Evolutionary conservation across 108 stramenopile species (phyloP).

Genomic region (Mediolabrus comicus): DNA sequence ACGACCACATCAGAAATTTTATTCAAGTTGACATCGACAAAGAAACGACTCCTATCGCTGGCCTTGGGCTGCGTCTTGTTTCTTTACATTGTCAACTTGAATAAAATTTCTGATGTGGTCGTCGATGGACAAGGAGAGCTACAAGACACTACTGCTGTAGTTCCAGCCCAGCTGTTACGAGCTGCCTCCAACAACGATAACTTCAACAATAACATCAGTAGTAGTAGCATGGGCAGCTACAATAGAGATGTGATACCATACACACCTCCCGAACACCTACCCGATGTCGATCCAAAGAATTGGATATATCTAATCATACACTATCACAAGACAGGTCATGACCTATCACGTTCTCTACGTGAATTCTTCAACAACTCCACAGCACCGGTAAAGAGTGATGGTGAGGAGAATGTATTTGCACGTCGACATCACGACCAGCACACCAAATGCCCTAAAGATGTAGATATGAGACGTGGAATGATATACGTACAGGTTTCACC

Average conservation of each 20-base stretch:
- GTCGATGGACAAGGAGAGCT: not conserved
- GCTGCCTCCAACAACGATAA: not conserved
- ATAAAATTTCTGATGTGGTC: not conserved
- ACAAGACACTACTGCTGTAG: not conserved
- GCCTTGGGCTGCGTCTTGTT: not conserved
- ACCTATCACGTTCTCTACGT: not conserved
- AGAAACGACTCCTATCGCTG: not conserved
- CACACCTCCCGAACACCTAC: not conserved
- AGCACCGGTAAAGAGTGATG: not conserved
- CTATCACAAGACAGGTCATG: constrained; percentile 23
- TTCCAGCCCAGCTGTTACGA: not conserved
- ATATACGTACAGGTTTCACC: not conserved
- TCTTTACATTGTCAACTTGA: not conserved
- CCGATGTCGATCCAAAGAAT: not conserved
- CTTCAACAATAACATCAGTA: no score
- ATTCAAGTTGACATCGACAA: not conserved
- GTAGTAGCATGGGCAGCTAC: no score
- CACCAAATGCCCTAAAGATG: constrained; percentile 3
- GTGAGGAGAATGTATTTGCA: constrained; percentile 2
- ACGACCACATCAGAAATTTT: not conserved
- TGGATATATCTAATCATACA: constrained; percentile 13
- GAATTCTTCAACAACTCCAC: not conserved
- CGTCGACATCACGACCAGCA: not conserved
- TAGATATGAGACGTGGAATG: not conserved
- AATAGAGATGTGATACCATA: not conserved